Conservation (phyloP, 306 rosid genomes). For the Biancaea sappan region DNA sequence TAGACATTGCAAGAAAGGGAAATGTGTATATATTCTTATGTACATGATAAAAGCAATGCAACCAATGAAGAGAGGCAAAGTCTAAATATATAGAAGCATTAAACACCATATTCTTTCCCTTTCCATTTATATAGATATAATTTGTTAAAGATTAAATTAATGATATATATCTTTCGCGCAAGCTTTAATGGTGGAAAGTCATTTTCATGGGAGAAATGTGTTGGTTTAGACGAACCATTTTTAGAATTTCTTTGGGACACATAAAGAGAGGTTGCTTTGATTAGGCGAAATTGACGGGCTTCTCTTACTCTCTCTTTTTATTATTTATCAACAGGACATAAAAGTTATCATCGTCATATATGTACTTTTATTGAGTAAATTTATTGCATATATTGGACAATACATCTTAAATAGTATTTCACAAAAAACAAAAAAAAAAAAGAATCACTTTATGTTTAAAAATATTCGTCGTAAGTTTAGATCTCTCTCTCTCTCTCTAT, state of each 20-base stretch:
- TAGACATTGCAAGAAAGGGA: not conserved
- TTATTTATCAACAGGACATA: slow-evolving; percentile 49
- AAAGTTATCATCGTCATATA: slow-evolving; percentile 28
- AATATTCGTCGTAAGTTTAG: not conserved
- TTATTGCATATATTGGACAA: too few species aligned
- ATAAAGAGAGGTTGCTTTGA: slow-evolving; percentile 40
- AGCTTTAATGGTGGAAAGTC: slow-evolving; percentile 31
- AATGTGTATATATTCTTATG: too few species aligned
- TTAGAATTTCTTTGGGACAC: slow-evolving; percentile 18
- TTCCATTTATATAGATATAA: not conserved
- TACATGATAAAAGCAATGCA: slow-evolving; percentile 6
- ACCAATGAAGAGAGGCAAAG: not conserved
- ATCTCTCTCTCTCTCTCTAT: too few species aligned
- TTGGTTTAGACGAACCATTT: slow-evolving; percentile 36
- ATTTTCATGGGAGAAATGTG: slow-evolving; percentile 24
- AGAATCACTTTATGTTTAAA: not conserved
- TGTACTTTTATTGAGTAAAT: not conserved
- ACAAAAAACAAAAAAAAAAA: not conserved
- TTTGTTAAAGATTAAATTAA: too few species aligned
- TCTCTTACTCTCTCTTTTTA: slow-evolving; percentile 41
- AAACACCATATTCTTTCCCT: not conserved
- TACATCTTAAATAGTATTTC: not conserved
- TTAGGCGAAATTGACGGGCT: slow-evolving; percentile 58
- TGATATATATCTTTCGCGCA: not conserved
- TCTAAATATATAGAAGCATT: not conserved